Evolutionary conservation across 2,329 filamentous ascomycete species (phyloP).

Genomic region (Eurotiales sp.): DNA sequence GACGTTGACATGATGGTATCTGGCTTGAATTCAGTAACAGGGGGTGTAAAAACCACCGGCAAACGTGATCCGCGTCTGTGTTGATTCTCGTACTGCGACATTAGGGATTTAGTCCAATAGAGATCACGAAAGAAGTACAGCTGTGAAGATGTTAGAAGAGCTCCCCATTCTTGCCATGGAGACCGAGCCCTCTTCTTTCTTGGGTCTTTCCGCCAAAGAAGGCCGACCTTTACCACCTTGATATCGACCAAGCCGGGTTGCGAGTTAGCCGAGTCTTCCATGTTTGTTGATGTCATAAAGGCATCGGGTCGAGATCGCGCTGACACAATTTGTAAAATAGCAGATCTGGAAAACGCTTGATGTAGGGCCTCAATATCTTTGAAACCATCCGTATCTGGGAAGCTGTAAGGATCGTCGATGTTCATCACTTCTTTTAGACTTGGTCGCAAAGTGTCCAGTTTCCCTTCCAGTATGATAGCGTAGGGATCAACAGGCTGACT

Average conservation of each 20-base stretch:
- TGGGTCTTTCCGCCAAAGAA: constrained; percentile 88
- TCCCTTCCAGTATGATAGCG: constrained; percentile 85
- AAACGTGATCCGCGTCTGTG: constrained; percentile 71
- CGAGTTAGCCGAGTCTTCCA: constrained; percentile 78
- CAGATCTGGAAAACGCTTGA: constrained; percentile 85
- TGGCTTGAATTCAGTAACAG: constrained; percentile 86
- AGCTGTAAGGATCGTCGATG: constrained; percentile 86
- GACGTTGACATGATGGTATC: constrained; percentile 92
- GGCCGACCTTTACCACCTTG: constrained; percentile 91
- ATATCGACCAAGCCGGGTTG: constrained; percentile 94
- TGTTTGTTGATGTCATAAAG: constrained; percentile 84
- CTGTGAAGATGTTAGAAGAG: constrained; percentile 91
- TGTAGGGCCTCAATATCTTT: constrained; percentile 80
- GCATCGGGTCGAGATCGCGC: constrained; percentile 89
- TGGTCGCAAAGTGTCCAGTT: constrained; percentile 76
- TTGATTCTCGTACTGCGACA: constrained; percentile 82
- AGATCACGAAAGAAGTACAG: constrained; percentile 96
- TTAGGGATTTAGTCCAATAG: constrained; percentile 84
- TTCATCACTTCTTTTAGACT: constrained; percentile 89
- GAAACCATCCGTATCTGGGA: constrained; percentile 70
- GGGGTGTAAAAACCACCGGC: constrained; percentile 85
- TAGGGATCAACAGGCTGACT: constrained; percentile 95
- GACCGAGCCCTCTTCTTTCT: constrained; percentile 94
- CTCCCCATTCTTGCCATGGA: constrained; percentile 99
- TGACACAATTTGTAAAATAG: constrained; percentile 90